Base-by-base conservation (phyloP, 352 stramenopile species). In the Thalassiosira sp. region DNA sequence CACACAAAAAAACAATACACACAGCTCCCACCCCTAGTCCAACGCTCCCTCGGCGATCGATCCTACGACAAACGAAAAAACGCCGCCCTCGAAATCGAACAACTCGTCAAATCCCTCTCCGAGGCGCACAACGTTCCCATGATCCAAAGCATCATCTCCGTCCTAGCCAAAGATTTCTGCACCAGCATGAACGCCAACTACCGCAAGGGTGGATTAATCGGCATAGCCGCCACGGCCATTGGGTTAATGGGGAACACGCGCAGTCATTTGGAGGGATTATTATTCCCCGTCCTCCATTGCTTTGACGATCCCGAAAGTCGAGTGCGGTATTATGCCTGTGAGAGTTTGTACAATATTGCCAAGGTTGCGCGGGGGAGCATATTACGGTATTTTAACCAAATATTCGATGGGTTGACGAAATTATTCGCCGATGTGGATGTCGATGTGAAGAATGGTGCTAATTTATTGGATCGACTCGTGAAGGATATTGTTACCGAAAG, bases 11-110 rank as follows among this genome's bases (percentile, higher is more conserved):
- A n/a, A n/a, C n/a, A n/a, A n/a, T n/a, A n/a, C n/a, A n/a, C n/a
- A n/a, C n/a, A n/a, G n/a, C 68, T 93, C 3, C 82, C 88, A 13
- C 85, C 88, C 2, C 64, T 90, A 13, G 78, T 93, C 10, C 84
- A 91, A 80, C 73, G 88, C 24, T 76, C 71, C 56, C 90, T 99
- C 25, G 96, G 97, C 28, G 97, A 99, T 83, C 91, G 96, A 15
- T 98, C 95, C 11, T 99, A 99, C 84, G 97, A 99, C 75, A 99
- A 99, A 88, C 94, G 97, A 59, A 99, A 99, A 86, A 97, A 96
- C 76, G 97, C 97, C 0, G 97, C 97, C 5, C 92, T 99, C 60
- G 97, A 99, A 87, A 95, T 99, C 27, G 97, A 99, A 90, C 97
- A 97, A 69, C 88, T 99, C 18, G 97, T 99, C 63, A 99, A 99